Evolutionary conservation across 2,329 filamentous ascomycete genomes (phyloP).

Genomic region (Hymenoscyphus fraxineus): DNA sequence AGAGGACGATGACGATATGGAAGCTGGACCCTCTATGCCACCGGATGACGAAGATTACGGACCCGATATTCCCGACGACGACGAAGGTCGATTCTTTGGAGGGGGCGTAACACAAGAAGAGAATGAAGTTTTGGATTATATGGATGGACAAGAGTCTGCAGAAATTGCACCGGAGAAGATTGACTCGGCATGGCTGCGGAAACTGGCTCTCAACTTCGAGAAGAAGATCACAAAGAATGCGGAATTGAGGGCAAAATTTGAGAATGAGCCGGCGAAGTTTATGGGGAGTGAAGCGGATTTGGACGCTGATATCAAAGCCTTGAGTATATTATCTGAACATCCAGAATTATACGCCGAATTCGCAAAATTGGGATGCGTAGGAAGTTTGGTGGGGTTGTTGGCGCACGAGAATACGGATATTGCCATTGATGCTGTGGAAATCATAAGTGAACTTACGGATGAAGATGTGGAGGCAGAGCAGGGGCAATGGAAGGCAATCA

Average conservation of each 20-base stretch:
- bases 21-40: slow-evolving; percentile 51
- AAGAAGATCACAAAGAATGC: slow-evolving; percentile 88
- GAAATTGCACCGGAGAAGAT: slow-evolving; percentile 63
- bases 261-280: slow-evolving; percentile 75
- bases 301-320: slow-evolving; percentile 78
- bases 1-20: slow-evolving; percentile 41
- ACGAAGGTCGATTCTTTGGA: slow-evolving; percentile 94
- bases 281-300: slow-evolving; percentile 84
- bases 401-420: slow-evolving; percentile 98
- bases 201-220: slow-evolving; percentile 78
- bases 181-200: slow-evolving; percentile 78
- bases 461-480: slow-evolving; percentile 83
- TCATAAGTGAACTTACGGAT: slow-evolving; percentile 86
- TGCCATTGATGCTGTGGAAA: slow-evolving; percentile 84
- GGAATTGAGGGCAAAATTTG: slow-evolving; percentile 80
- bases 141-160: slow-evolving; percentile 62
- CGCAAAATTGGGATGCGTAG: slow-evolving; percentile 67
- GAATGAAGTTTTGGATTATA: slow-evolving; percentile 79
- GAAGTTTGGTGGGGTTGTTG: slow-evolving; percentile 73
- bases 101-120: slow-evolving; percentile 81
- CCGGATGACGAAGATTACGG: slow-evolving; percentile 52
- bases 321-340: slow-evolving; percentile 85
- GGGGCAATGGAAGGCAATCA: slow-evolving; percentile 74
- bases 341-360: slow-evolving; percentile 79
- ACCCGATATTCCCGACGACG: slow-evolving; percentile 63